A percentile compares a stretch with the other conserved stretches of the same genome.
These are phyloP conservation scores for Solanum aculeatissimum DNA, from an alignment of 305 asterid species.

Conservation along the genomic window DNA sequence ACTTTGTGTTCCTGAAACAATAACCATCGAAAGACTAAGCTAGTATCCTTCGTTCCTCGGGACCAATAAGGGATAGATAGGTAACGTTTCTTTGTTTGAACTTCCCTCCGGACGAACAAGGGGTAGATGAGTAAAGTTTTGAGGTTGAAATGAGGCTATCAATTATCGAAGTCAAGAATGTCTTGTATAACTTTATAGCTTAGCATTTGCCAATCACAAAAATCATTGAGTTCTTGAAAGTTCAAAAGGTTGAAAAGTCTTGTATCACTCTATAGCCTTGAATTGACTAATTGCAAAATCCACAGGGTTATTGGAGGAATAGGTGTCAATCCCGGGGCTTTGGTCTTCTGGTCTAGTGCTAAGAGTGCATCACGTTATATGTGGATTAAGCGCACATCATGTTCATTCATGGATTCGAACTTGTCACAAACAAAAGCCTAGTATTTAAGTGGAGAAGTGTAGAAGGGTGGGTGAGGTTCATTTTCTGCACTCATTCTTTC, in stretches of 20 bases:
- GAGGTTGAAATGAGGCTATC: neutral
- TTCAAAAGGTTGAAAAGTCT: neutral
- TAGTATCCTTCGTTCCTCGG: neutral
- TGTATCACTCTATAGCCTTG: neutral
- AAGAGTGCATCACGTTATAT: neutral
- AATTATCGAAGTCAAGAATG: neutral
- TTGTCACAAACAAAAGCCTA: neutral
- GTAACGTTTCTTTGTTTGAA: neutral
- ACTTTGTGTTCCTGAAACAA: neutral
- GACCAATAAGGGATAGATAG: neutral
- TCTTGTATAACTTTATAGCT: constrained; percentile 64
- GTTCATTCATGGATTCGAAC: neutral
- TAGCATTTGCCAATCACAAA: neutral
- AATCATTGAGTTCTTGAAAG: neutral
- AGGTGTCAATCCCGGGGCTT: neutral
- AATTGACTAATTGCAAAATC: constrained; percentile 56
- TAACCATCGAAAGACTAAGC: neutral
- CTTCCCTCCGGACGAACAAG: too few relatives aligned
- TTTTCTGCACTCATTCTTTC: neutral
- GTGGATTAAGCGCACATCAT: neutral
- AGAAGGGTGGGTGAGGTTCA: neutral
- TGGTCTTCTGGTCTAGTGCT: neutral
- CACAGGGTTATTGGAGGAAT: constrained; percentile 38
- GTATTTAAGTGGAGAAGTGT: neutral
- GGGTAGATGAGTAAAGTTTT: constrained; percentile 28